These are phyloP conservation scores for Calycina herbarum DNA, from an alignment of 2,329 filamentous ascomycete genomes.

Conservation along the genomic window DNA sequence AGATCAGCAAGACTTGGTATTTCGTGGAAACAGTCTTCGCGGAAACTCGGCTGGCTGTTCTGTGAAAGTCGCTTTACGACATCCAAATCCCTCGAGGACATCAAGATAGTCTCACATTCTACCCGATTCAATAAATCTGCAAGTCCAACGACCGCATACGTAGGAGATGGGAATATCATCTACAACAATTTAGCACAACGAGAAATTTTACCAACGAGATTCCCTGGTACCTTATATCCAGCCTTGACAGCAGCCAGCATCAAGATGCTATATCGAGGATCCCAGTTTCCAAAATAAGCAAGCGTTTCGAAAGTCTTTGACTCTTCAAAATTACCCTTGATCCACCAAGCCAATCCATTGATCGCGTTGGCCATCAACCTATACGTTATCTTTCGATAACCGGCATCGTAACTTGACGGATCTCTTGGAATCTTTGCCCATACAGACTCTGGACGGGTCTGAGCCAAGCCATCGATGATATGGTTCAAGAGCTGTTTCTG, in stretches of 20 bases:
- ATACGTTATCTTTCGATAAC: constrained; percentile 18
- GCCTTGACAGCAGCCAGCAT: constrained; percentile 10
- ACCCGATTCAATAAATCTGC: constrained; percentile 6
- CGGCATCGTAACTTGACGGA: background rate
- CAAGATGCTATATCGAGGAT: constrained; percentile 6
- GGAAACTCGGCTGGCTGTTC: background rate
- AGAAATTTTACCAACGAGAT: constrained; percentile 21
- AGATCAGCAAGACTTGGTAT: constrained; percentile 11
- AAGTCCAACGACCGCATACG: constrained; percentile 1
- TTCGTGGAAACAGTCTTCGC: too few species aligned
- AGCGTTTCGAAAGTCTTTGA: constrained; percentile 40
- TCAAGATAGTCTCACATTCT: constrained; percentile 10
- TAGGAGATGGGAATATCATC: constrained; percentile 11
- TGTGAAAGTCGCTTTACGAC: background rate
- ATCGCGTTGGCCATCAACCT: constrained; percentile 23
- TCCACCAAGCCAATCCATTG: constrained; percentile 24
- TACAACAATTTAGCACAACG: background rate
- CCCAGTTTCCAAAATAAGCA: constrained; percentile 43
- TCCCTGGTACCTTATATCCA: constrained; percentile 9
- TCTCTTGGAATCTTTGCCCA: constrained; percentile 11
- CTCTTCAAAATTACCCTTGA: constrained; percentile 14
- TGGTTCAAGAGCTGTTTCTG: constrained; percentile 11
- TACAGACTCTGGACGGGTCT: constrained; percentile 4
- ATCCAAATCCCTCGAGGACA: background rate
- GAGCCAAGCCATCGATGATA: constrained; percentile 8